phyloP scores from a whole-genome alignment of 805 yeast genomes.

The Hanseniaspora nectarophila region DNA sequence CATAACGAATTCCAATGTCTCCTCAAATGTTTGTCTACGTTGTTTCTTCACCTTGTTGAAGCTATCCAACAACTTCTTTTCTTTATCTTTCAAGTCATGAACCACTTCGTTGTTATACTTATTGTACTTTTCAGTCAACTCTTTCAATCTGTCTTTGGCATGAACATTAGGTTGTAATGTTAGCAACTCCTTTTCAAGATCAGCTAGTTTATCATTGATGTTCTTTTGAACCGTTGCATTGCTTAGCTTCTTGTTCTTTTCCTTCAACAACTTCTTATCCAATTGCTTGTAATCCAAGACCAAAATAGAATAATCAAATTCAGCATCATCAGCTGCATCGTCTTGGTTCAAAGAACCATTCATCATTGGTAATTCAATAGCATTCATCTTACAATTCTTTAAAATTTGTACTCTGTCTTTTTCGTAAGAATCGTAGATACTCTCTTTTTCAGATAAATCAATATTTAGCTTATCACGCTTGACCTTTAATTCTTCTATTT shows the following conservation, averaged over 20 bases:
- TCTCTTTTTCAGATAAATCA: conserved; percentile 35
- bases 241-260: conserved; percentile 15
- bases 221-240: conserved; percentile 24
- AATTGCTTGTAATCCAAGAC: conserved; percentile 44
- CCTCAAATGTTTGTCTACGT: conserved; percentile 53
- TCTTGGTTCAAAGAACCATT: conserved; percentile 46
- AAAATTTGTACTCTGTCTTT: conserved; percentile 48
- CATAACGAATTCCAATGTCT: conserved; percentile 68
- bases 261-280: conserved; percentile 33
- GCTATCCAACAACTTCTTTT: conserved; percentile 40
- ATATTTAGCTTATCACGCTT: conserved; percentile 26
- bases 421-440: conserved; percentile 41
- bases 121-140: conserved; percentile 48
- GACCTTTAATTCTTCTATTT: conserved; percentile 29
- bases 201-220: conserved; percentile 32
- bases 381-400: conserved; percentile 65
- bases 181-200: conserved; percentile 27
- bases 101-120: conserved; percentile 56
- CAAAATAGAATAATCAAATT: conserved; percentile 30
- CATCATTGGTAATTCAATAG: conserved; percentile 47
- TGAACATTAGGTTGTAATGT: conserved; percentile 64
- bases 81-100: conserved; percentile 43
- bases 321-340: conserved; percentile 48
- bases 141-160: conserved; percentile 63
- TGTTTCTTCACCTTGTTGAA: conserved; percentile 49